Evolutionary conservation across 371 early-diverging fungal genomes (phyloP), one percentile per base, ranked within the genome.

Genomic region (Mucor indicus): DNA sequence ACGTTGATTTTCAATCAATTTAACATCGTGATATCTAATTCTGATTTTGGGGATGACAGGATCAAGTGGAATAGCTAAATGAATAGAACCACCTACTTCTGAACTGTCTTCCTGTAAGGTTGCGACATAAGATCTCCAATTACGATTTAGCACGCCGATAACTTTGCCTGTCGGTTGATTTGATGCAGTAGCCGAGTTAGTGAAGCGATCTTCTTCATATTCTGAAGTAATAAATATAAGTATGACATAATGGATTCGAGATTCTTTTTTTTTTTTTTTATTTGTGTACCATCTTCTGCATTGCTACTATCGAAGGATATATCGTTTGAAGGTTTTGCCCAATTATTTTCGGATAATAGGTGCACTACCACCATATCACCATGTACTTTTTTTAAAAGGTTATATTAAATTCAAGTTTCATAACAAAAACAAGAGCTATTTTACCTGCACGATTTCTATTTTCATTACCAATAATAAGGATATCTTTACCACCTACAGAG

Each of bases 121-220:
- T 7, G 95, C 95, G 13, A 93, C 93, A 60, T 83, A 91, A 9
- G 91, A 87, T 33, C 94, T 76, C 94, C 95, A 96, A 55, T 86
- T 89, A 23, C 93, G 79, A 47, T 92, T 87, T 29, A 87, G 67
- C 24, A 95, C 79, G 12, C 91, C 93, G 4, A 96, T 87, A 0
- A 96, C 86, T 21, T 76, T 61, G 12, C 81, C 90, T 20, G 82
- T 78, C 20, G 90, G 83, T 44, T 68, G 60, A 23, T 49, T 57
- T 27, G 57, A 44, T 50, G 54, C n/a, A 41, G 53, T 17, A 42
- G 50, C 27, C 19, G 55, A 12, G 43, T 29, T 48, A 8, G 27
- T 45, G 19, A 48, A 48, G 30, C 43, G 31, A 23, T 58, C 53
- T n/a, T 53, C 48, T 37, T 59, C 60, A 39, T 30, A 53, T 36